Base-by-base conservation (phyloP, 2,329 filamentous ascomycete genomes). In the Chrysosporium keratinophilum region DNA sequence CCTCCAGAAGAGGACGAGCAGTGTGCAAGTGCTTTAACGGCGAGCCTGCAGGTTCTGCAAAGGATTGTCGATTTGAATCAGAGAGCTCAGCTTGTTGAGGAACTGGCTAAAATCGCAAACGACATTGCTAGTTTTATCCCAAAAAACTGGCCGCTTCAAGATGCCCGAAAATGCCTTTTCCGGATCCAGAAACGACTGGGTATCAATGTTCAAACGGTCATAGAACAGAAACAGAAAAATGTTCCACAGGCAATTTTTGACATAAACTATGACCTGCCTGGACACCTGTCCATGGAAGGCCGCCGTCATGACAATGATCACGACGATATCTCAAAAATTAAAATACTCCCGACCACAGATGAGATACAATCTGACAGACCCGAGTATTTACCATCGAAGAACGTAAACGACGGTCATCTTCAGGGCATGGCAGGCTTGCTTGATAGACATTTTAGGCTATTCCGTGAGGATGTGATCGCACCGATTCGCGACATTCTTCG, bases 381-480 rank as follows among this genome's bases (percentile, higher is more conserved):
- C 2, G 57, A 61, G 15, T 59, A 60, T 52, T 37, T 61, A n/a
- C 67, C 67, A 0, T 15, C 55, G 1, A 60, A 48, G 5, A 69
- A 77, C 58, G 59, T 70, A 1, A n/a, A 43, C 12, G 64, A 65
- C 7, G 70, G 69, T 54, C 72, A 78, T 57, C 62, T 71, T 14
- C 58, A 63, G 2, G 74, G 76, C 1, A 69, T 76, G 10, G 64
- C 62, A 3, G 76, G 78, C 1, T 69, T 78, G 1, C 62, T 82
- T 0, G 78, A 81, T 61, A 68, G 74, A 52, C 74, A 81, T 52
- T 82, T 82, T 47, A 72, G 79, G 14, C 70, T 81, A 0, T 62
- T 81, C 1, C 71, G 78, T 1, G 76, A 81, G 62, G 78, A 82
- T 57, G 78, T 74, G 0, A 67, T 81, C 1, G 76, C 76, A 0